Base-by-base conservation (phyloP, 1,284 basidiomycete species). In the Ustilago shanxiensis region DNA sequence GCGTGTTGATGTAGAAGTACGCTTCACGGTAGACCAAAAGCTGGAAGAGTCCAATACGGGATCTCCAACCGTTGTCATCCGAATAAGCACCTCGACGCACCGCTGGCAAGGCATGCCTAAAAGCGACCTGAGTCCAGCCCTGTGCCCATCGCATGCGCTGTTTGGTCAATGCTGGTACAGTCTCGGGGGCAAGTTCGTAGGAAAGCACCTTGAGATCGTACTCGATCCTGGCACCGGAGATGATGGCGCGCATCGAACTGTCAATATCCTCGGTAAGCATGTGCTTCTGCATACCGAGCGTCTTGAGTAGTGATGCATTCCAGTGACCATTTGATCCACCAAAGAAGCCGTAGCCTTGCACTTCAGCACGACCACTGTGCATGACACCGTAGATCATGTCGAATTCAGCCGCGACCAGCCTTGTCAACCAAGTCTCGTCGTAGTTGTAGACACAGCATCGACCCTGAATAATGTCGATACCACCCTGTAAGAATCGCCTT, bases 201-300 rank as follows among this genome's bases (percentile, higher is more conserved):
- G 80, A 82, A 0, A 77, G 51, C n/a, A 84, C 77, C 47, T 77
- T 74, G 39, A 82, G 66, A 33, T 82, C 79, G 66, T 83, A 84
- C 28, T 72, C 79, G 60, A 83, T 79, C 5, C 79, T 64, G 1
- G 83, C 83, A 44, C 83, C 83, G 1, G 78, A 80, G 62, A 72
- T 80, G 66, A 84, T 79, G 28, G 82, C 83, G 1, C 83, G 76
- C 54, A 84, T 60, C 3, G 80, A 76, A 37, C 77, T 76, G 61
- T 84, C 81, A 33, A 84, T 83, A 61, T 83, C 82, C 53, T 83
- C 82, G 31, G 82, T 83, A 18, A 83, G 61, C 81, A 83, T 83
- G 39, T 79, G 69, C 54, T 77, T 77, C 45, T 83, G 72, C 77
- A 83, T 79, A 3, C 76, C 76, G 7, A 84, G 57, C 18, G 80